Conservation (phyloP, 176 grass and related monocot species). For the Aegilops speltoides region DNA sequence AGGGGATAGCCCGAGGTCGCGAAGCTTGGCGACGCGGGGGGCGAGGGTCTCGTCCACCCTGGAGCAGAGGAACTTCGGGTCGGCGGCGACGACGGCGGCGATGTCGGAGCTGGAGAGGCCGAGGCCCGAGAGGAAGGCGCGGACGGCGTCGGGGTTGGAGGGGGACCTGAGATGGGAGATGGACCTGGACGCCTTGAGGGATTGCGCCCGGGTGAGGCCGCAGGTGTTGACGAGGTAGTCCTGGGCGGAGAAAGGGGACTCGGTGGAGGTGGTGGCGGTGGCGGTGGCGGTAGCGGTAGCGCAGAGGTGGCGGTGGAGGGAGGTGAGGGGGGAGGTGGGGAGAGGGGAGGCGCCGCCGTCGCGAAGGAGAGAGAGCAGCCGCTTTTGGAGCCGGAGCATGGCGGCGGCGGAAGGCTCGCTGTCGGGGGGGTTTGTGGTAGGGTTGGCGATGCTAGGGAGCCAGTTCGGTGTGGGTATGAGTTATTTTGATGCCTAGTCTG, state of each 20-base stretch:
- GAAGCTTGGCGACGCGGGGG: conserved; percentile 20
- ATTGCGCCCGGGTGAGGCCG: conserved; percentile 25
- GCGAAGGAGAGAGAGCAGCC: background rate
- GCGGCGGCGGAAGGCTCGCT: background rate
- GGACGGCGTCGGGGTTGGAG: conserved; percentile 29
- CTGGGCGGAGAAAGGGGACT: conserved; percentile 26
- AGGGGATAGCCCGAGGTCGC: conserved; percentile 21
- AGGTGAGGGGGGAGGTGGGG: background rate
- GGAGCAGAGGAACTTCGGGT: conserved; percentile 12
- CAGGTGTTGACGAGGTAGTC: conserved; percentile 45
- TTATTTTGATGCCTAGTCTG: background rate
- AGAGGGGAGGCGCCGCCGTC: background rate
- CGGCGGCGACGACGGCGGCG: conserved; percentile 1
- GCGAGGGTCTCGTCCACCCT: background rate
- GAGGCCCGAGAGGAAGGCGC: conserved; percentile 13
- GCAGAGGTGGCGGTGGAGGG: background rate
- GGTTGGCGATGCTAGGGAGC: background rate
- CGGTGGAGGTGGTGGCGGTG: background rate
- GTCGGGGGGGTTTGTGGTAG: background rate
- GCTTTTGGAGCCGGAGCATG: conserved; percentile 5
- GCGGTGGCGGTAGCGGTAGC: background rate
- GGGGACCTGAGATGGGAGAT: conserved; percentile 9
- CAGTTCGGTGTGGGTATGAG: background rate
- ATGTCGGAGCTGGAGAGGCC: conserved; percentile 35
- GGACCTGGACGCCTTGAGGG: background rate